A percentile compares a stretch with the other conserved stretches of the same genome.
Conservation (phyloP, 1,139 yeast genomes). For the Yamadazyma membranifaciens region DNA sequence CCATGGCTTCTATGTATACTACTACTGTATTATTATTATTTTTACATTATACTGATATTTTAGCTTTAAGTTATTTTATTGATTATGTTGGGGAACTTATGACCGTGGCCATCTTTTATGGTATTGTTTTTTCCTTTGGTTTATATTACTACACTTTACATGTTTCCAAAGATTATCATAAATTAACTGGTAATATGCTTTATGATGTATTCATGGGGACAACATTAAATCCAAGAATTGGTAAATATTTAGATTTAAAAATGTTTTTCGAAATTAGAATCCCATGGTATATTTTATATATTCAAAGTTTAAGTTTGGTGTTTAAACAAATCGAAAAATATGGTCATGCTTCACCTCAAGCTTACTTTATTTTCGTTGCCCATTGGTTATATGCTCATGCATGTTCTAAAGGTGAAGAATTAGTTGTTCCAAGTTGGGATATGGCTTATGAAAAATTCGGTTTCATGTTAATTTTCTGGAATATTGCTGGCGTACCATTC, state of each 20-base stretch:
- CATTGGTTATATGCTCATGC: conserved; percentile 97
- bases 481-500: conserved; percentile 98
- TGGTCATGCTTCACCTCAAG: conserved; percentile 79
- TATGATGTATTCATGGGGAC: conserved; percentile 98
- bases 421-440: conserved; percentile 98
- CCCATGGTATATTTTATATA: conserved; percentile 92
- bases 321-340: conserved; percentile 77
- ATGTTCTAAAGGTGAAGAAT: conserved; percentile 95
- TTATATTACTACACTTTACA: conserved; percentile 64
- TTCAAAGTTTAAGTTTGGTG: conserved; percentile 71
- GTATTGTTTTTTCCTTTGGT: conserved; percentile 61
- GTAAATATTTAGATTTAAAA: conserved; percentile 80
- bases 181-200: conserved; percentile 87
- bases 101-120: conserved; percentile 84
- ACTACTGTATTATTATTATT: conserved; percentile 56
- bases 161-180: conserved; percentile 71
- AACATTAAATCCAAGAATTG: conserved; percentile 92
- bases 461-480: conserved; percentile 97
- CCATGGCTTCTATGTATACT: conserved; percentile 78
- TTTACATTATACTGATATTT: conserved; percentile 71
- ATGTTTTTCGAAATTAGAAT: conserved; percentile 97
- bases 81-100: conserved; percentile 88
- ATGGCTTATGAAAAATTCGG: conserved; percentile 99
- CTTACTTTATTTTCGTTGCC: conserved; percentile 70
- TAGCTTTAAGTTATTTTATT: conserved; percentile 69